Percentiles rank a stretch among this genome's conserved stretches.
phyloP scores from a whole-genome alignment of 75 land plant species.

The Pinus albicaulis region DNA sequence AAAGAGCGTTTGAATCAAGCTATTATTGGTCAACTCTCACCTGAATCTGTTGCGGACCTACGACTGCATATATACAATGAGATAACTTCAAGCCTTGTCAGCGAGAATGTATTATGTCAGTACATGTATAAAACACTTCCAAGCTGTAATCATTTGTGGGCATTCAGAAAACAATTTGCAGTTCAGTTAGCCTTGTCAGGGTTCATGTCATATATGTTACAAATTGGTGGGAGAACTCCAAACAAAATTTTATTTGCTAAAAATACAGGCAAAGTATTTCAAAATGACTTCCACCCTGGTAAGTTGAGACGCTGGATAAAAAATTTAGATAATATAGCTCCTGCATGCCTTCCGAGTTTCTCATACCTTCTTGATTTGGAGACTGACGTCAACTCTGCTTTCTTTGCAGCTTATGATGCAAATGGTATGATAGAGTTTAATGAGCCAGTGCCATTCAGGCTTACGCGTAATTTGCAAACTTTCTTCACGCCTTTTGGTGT shows the following conservation, averaged over 20 bases:
- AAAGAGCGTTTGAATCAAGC: slow-evolving; percentile 98
- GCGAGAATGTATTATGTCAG: slow-evolving; percentile 93
- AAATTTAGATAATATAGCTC: not conserved
- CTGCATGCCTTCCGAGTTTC: not conserved
- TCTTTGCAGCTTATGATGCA: slow-evolving; percentile 78
- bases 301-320: not conserved
- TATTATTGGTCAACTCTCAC: slow-evolving; percentile 78
- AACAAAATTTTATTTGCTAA: slow-evolving; percentile 97
- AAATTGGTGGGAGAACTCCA: slow-evolving; percentile 97
- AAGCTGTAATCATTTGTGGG: slow-evolving; percentile 96
- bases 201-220: slow-evolving; percentile 99
- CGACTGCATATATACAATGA: slow-evolving; percentile 91
- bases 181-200: slow-evolving; percentile 94
- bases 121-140: slow-evolving; percentile 98
- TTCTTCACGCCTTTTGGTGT: slow-evolving; percentile 98
- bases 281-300: slow-evolving; percentile 98
- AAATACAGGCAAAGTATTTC: slow-evolving; percentile 98
- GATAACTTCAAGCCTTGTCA: slow-evolving; percentile 73
- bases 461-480: slow-evolving; percentile 91
- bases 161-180: slow-evolving; percentile 99
- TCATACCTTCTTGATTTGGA: slow-evolving; percentile 1
- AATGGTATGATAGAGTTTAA: slow-evolving; percentile 97
- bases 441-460: slow-evolving; percentile 96
- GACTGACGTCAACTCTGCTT: not conserved
- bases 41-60: slow-evolving; percentile 84